Percentiles rank a stretch among this genome's conserved stretches.
Evolutionary conservation across 1,284 basidiomycete genomes (phyloP).

Genomic region (Puccinia horiana): DNA sequence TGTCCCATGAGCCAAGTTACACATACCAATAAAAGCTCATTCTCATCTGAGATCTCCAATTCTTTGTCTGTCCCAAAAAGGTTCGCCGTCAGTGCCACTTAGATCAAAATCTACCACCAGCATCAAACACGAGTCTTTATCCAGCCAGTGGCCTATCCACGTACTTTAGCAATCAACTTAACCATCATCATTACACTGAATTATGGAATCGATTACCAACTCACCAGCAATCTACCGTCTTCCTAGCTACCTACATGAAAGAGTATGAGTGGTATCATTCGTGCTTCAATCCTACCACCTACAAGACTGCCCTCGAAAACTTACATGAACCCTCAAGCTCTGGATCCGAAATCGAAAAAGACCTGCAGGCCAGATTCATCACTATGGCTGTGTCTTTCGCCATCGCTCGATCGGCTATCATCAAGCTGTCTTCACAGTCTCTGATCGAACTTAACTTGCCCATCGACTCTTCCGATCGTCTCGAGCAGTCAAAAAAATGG

Average conservation of each 20-base stretch:
- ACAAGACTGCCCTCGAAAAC: constrained; percentile 1
- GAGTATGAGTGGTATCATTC: constrained; percentile 47
- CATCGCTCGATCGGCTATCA: constrained; percentile 37
- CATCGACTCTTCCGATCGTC: not conserved
- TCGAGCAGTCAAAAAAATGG: constrained; percentile 35
- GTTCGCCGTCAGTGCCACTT: constrained; percentile 43
- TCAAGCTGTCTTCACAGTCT: constrained; percentile 19
- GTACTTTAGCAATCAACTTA: constrained; percentile 21
- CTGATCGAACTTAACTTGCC: constrained; percentile 17
- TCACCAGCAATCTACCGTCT: constrained; percentile 26
- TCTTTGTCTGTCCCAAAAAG: constrained; percentile 1
- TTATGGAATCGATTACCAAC: constrained; percentile 27
- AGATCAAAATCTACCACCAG: constrained; percentile 3
- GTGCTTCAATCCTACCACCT: constrained; percentile 31
- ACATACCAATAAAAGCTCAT: not conserved
- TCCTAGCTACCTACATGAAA: constrained; percentile 20
- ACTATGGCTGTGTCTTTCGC: constrained; percentile 43
- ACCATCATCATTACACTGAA: constrained; percentile 23
- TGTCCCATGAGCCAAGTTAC: not conserved
- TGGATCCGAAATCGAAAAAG: constrained; percentile 10
- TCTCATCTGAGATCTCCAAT: not conserved
- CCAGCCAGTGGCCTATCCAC: constrained; percentile 26
- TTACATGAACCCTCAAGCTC: not conserved
- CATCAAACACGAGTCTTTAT: not conserved
- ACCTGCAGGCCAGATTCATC: constrained; percentile 10